Base-by-base conservation (phyloP, 495 filamentous ascomycete genomes). In the Hypoxylon fragiforme region DNA sequence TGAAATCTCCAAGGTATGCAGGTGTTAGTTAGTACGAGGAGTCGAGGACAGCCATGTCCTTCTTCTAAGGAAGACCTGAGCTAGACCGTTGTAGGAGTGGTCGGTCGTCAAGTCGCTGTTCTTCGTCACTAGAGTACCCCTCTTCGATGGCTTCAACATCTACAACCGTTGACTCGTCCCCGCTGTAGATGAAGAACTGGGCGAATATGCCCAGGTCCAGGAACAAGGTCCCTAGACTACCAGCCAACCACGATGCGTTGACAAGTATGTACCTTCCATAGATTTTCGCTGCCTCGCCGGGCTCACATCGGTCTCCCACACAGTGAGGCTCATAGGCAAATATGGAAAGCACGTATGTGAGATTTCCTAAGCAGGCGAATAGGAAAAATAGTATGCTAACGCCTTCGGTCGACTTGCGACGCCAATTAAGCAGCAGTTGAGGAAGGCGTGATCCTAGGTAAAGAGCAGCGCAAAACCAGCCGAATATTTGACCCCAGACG, bases 301-400 rank as follows among this genome's bases (percentile, higher is more conserved):
- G 65, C 18, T 53, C 53, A 67, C 86, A 87, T 8, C 70, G 54
- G 9, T 66, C 66, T 30, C 64, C 56, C 7, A 44, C 68, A 60
- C 82, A 85, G 26, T 73, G 68, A 3, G 92, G 87, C 14, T 89
- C 87, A 63, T 88, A 96, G 5, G 90, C 91, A 37, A 97, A 73
- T 32, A 98, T 97, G n/a, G 83, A 88, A 13, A 96, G 65, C 3
- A 97, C 91, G 63, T 95, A 98, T 0, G 92, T 96, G 46, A 92
- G 60, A 63, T 98, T 98, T 2, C 94, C 94, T 15, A 97, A 80
- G 67, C 91, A 96, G 6, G 92, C 94, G 65, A 98, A 98, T 13
- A 97, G 73, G 74, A 98, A 98, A 75, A 98, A 98, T 0, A 98
- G 76, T 60, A 96, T 77, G 14, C 87, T 91, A 3, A 98, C 84